A percentile compares a stretch with the other conserved stretches of the same genome.
These are phyloP conservation scores for Ogataea trehaloabstinens DNA, from an alignment of 805 yeast species.

Conservation along the genomic window DNA sequence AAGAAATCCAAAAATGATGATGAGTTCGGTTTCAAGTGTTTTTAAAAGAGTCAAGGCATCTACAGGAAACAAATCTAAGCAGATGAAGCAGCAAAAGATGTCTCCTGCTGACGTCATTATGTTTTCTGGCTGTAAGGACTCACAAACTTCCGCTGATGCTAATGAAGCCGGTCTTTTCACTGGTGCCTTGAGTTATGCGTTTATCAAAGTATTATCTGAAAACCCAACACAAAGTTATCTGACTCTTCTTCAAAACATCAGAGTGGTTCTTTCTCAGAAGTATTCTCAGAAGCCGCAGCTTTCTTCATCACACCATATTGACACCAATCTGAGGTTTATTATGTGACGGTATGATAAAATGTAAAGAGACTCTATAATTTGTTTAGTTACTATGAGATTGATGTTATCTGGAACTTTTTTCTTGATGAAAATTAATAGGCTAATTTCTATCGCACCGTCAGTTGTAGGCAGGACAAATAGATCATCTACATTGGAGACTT, in stretches of 20 bases:
- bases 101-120: slow-evolving; percentile 76
- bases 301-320: slow-evolving; percentile 79
- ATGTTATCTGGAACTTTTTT: neutral
- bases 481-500: too few relatives aligned
- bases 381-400: neutral
- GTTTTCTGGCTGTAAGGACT: slow-evolving; percentile 80
- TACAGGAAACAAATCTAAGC: slow-evolving; percentile 34
- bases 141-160: slow-evolving; percentile 83
- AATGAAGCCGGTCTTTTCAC: slow-evolving; percentile 66
- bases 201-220: slow-evolving; percentile 57
- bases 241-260: slow-evolving; percentile 66
- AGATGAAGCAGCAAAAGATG: slow-evolving; percentile 53
- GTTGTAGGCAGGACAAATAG: too few relatives aligned
- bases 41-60: slow-evolving; percentile 33
- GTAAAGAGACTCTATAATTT: neutral
- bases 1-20: slow-evolving; percentile 49
- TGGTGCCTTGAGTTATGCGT: slow-evolving; percentile 86
- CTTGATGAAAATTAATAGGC: too few relatives aligned
- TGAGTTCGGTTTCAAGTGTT: slow-evolving; percentile 37
- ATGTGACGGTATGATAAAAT: too few relatives aligned
- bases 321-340: slow-evolving; percentile 43
- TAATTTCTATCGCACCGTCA: too few relatives aligned
- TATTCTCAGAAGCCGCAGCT: slow-evolving; percentile 84
- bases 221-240: slow-evolving; percentile 68
- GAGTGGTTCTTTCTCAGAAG: slow-evolving; percentile 57